Evolutionary conservation across 2,329 filamentous ascomycete species (phyloP), one percentile per base, ranked within the genome.

Genomic region (Verticillium isaacii): DNA sequence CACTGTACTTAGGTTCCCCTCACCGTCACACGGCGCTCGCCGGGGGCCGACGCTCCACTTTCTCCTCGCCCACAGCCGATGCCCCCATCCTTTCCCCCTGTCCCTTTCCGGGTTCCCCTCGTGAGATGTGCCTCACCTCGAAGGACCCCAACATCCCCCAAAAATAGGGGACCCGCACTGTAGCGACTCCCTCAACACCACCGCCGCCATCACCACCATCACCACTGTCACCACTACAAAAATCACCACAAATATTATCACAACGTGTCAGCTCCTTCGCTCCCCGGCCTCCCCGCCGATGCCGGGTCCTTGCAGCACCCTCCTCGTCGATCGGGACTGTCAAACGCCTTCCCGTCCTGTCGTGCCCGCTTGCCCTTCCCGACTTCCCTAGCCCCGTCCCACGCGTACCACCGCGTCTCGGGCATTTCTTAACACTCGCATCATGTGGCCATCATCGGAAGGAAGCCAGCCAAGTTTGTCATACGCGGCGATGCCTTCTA

Each of bases 1-100:
- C 37, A 41, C 37, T 41, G 37, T 7, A n/a, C 37, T n/a, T 2
- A 41, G 8, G 45, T 23, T 23, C 36, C 39, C 57, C 57, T 41
- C 58, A 56, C 56, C 55, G 64, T 66, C 61, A 39, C 58, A 66
- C 64, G 64, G 64, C 64, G 63, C 64, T 66, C 64, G 64, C 64
- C 64, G 64, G 58, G 57, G 59, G 52, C 64, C 64, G 64, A 63
- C 23, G n/a, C 39, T 25, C 41, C 23, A 37, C 32, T 19, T 39
- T 50, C 32, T 14, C 29, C 56, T 23, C 34, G 25, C 25, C 32
- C 55, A 32, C 11, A 17, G n/a, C n/a, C 5, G 32, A 23, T 36
- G 55, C 29, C 29, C 17, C 19, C 29, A 17, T 41, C 36, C 32
- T 29, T 34, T 32, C 50, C 60, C n/a, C 57, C 29, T 37, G 15